These are phyloP conservation scores for Phytophthora parvispora DNA, from an alignment of 352 stramenopile species.

Conservation along the genomic window DNA sequence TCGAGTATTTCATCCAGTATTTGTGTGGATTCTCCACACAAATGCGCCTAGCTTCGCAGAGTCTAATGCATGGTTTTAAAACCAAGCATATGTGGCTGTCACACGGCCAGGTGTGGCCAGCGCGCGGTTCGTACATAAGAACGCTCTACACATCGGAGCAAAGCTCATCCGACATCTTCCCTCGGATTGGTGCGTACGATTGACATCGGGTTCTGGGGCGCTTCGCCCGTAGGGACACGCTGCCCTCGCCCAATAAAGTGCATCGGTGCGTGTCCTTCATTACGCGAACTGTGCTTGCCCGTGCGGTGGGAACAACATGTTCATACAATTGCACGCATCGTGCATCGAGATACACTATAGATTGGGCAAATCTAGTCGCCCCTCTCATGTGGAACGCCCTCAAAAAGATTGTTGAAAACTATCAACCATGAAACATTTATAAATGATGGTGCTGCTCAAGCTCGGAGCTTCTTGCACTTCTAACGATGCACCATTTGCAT, in stretches of 20 bases:
- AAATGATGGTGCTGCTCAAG: too few relatives aligned
- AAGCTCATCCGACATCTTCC: constrained; percentile 34
- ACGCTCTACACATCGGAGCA: constrained; percentile 27
- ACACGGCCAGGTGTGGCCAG: constrained; percentile 23
- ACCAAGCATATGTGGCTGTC: constrained; percentile 16
- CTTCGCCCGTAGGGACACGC: constrained; percentile 11
- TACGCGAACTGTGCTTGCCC: not conserved
- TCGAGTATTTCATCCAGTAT: too few relatives aligned
- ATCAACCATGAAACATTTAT: too few relatives aligned
- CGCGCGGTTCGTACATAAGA: too few relatives aligned
- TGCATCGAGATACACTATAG: constrained; percentile 15
- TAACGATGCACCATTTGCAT: not conserved
- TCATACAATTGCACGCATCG: constrained; percentile 17
- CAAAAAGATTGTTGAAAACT: too few relatives aligned
- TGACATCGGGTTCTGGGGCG: constrained; percentile 7
- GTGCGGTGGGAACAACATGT: not conserved
- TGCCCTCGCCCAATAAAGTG: constrained; percentile 10
- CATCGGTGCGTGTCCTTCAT: not conserved
- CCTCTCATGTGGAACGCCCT: constrained; percentile 12
- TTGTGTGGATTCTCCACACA: too few relatives aligned
- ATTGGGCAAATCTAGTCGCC: constrained; percentile 18
- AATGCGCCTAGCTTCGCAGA: too few relatives aligned
- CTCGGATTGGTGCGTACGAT: constrained; percentile 23
- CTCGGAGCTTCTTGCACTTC: too few relatives aligned
- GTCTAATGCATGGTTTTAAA: too few relatives aligned